Evolutionary conservation across 1,139 yeast species (phyloP).

Genomic region (Sugiyamaella castrensis): DNA sequence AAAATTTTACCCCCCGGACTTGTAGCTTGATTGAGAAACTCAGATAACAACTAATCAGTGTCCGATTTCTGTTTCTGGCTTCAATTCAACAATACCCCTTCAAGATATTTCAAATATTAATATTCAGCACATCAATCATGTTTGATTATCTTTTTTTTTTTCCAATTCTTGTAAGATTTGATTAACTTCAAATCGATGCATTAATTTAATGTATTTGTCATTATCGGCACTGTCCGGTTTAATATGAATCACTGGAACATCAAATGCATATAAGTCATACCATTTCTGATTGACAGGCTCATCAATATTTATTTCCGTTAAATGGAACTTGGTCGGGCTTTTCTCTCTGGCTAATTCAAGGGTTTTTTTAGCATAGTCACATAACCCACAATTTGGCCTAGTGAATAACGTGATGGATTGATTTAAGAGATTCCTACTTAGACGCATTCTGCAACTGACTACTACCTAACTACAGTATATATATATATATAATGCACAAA

Average conservation of each 20-base stretch:
- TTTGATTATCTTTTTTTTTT: too few relatives aligned
- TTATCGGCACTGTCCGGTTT: constrained; percentile 45
- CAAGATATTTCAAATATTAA: too few relatives aligned
- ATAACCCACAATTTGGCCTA: constrained; percentile 73
- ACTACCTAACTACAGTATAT: too few relatives aligned
- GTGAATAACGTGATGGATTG: constrained; percentile 60
- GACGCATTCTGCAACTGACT: constrained; percentile 10
- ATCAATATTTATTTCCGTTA: constrained; percentile 63
- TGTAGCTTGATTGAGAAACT: too few relatives aligned
- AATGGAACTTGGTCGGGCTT: constrained; percentile 34
- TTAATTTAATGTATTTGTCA: constrained; percentile 55
- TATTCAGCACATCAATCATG: too few relatives aligned
- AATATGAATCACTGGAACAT: constrained; percentile 84
- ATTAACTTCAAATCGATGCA: constrained; percentile 68
- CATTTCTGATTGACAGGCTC: constrained; percentile 63
- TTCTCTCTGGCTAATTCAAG: constrained; percentile 43
- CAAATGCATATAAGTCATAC: constrained; percentile 83
- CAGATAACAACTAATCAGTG: too few relatives aligned
- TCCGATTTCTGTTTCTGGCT: too few relatives aligned
- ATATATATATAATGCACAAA: too few relatives aligned
- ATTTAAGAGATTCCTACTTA: background rate
- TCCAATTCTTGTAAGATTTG: constrained; percentile 42
- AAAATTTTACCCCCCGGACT: too few relatives aligned
- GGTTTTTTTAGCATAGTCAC: constrained; percentile 65
- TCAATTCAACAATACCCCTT: too few relatives aligned